These are phyloP conservation scores for Picea sitchensis DNA, from an alignment of 75 land plant species.

Conservation along the genomic window DNA sequence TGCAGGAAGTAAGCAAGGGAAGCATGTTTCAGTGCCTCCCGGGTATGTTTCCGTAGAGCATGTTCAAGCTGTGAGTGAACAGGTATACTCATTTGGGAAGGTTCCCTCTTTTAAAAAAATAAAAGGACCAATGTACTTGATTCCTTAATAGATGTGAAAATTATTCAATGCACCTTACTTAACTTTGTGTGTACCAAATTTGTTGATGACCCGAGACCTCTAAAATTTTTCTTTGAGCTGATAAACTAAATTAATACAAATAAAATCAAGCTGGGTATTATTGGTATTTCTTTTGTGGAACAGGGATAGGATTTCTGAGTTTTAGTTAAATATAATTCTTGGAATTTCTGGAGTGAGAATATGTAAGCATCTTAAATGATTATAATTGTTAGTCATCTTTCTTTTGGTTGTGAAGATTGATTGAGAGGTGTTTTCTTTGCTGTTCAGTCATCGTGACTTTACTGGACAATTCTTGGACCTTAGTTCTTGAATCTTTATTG, in stretches of 20 bases:
- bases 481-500: background rate
- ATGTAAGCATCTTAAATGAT: background rate
- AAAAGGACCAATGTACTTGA: no score
- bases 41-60: slow-evolving; percentile 21
- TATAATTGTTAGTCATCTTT: background rate
- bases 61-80: slow-evolving; percentile 30
- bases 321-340: background rate
- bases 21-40: slow-evolving; percentile 1
- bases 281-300: background rate
- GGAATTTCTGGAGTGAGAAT: background rate
- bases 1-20: slow-evolving; percentile 34
- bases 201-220: background rate
- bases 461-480: background rate
- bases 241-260: background rate
- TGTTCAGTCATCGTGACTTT: background rate
- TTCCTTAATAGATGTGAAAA: background rate
- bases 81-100: slow-evolving; percentile 21
- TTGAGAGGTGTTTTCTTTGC: background rate
- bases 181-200: background rate
- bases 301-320: background rate
- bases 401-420: background rate
- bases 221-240: background rate
- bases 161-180: background rate
- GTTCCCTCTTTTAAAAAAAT: background rate
- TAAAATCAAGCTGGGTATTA: background rate